A percentile compares a stretch with the other conserved stretches of the same genome.
Evolutionary conservation across 371 early-diverging fungal genomes (phyloP).

Genomic region (Rhizopus stolonifer): DNA sequence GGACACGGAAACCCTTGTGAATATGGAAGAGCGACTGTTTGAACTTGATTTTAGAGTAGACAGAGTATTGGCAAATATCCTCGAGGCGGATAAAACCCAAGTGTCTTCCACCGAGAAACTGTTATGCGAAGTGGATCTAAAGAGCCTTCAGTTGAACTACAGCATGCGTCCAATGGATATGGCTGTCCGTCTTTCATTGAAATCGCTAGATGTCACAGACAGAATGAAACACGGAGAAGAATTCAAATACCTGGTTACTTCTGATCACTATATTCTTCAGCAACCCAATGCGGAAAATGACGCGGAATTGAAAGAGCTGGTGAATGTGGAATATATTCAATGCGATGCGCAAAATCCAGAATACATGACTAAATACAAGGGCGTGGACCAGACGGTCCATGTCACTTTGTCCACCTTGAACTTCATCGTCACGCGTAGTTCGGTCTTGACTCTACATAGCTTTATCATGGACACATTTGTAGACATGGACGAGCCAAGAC

Average conservation of each 20-base stretch:
- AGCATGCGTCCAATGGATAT: constrained; percentile 73
- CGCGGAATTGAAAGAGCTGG: constrained; percentile 51
- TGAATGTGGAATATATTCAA: constrained; percentile 72
- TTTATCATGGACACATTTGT: constrained; percentile 88
- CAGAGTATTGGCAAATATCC: constrained; percentile 68
- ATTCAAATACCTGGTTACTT: constrained; percentile 70
- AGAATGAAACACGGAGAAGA: constrained; percentile 61
- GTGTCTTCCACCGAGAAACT: constrained; percentile 47
- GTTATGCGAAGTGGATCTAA: constrained; percentile 72
- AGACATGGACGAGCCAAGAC: constrained; percentile 23
- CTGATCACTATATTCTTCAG: constrained; percentile 41
- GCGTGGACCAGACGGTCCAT: constrained; percentile 81
- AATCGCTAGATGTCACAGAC: constrained; percentile 79
- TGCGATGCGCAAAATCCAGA: constrained; percentile 78
- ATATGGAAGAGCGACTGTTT: constrained; percentile 35
- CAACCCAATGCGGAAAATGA: constrained; percentile 34
- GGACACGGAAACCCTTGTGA: constrained; percentile 12
- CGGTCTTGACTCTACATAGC: constrained; percentile 82
- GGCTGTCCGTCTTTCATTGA: constrained; percentile 70
- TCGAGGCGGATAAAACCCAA: constrained; percentile 39
- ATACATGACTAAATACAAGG: constrained; percentile 70
- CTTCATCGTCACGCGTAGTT: constrained; percentile 82
- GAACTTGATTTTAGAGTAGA: constrained; percentile 73
- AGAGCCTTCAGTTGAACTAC: constrained; percentile 69
- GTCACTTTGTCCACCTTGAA: constrained; percentile 83